These are phyloP conservation scores for Monosporozyma unispora DNA, from an alignment of 805 yeast species.

Conservation along the genomic window DNA sequence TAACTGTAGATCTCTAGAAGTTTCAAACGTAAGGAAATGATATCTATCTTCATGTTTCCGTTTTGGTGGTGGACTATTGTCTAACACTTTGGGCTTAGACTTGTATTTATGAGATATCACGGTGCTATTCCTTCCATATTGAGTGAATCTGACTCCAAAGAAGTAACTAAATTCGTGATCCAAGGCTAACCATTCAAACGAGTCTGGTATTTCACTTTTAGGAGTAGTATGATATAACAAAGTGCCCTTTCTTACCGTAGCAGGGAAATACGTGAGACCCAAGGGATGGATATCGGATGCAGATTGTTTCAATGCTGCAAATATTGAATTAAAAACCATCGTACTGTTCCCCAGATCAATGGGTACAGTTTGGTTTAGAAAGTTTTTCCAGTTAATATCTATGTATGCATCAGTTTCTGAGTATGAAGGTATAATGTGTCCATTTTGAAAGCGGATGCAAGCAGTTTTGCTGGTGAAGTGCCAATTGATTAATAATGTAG, in stretches of 20 bases:
- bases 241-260: conserved; percentile 51
- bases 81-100: neutral
- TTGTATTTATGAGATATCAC: neutral
- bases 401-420: neutral
- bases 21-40: conserved; percentile 36
- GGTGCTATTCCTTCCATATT: conserved; percentile 17
- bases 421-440: too few species aligned
- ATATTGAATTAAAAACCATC: conserved; percentile 46
- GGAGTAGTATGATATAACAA: conserved; percentile 49
- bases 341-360: conserved; percentile 43
- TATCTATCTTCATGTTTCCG: neutral
- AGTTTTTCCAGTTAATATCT: conserved; percentile 13
- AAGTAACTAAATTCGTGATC: conserved; percentile 51
- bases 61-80: too few species aligned
- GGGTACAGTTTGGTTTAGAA: conserved; percentile 16
- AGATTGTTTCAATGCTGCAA: conserved; percentile 44
- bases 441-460: too few species aligned
- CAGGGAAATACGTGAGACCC: conserved; percentile 52
- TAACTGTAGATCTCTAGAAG: conserved; percentile 39
- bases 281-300: conserved; percentile 45
- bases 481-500: neutral
- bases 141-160: conserved; percentile 31
- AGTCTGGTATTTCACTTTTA: conserved; percentile 34
- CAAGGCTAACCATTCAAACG: conserved; percentile 57
- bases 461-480: neutral